These are phyloP conservation scores for Scorias spongiosa DNA, from an alignment of 2,329 filamentous ascomycete genomes.

Conservation along the genomic window DNA sequence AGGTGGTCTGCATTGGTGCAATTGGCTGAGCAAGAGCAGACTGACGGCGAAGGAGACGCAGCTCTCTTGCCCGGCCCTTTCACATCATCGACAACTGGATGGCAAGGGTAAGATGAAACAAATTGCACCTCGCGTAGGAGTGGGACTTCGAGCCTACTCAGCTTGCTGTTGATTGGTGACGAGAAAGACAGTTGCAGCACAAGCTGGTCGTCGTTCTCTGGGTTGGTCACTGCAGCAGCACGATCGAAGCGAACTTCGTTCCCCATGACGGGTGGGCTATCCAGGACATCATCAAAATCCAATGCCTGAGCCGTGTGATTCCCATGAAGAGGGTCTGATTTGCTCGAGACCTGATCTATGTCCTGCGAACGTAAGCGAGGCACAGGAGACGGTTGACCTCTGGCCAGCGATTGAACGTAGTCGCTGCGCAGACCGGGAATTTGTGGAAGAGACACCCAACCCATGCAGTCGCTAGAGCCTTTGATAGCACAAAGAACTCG, in stretches of 20 bases:
- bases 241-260: slow-evolving; percentile 14
- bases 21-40: background rate
- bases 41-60: background rate
- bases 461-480: slow-evolving; percentile 36
- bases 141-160: slow-evolving; percentile 17
- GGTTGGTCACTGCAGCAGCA: slow-evolving; percentile 6
- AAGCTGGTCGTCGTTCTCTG: slow-evolving; percentile 2
- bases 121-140: slow-evolving; percentile 39
- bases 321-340: slow-evolving; percentile 22
- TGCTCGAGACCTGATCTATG: slow-evolving; percentile 16
- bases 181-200: slow-evolving; percentile 20
- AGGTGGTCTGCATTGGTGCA: background rate
- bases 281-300: slow-evolving; percentile 25
- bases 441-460: slow-evolving; percentile 32
- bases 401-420: slow-evolving; percentile 34
- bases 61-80: background rate
- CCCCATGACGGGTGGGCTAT: slow-evolving; percentile 16
- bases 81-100: slow-evolving; percentile 21
- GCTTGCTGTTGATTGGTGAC: slow-evolving; percentile 8
- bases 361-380: slow-evolving; percentile 22
- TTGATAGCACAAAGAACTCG: slow-evolving; percentile 34
- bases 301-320: slow-evolving; percentile 8
- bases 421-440: slow-evolving; percentile 22
- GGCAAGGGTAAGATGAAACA: slow-evolving; percentile 38
- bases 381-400: slow-evolving; percentile 2